Base-by-base conservation (phyloP, 2,329 filamentous ascomycete genomes). In the Orbilia ellipsospora region DNA sequence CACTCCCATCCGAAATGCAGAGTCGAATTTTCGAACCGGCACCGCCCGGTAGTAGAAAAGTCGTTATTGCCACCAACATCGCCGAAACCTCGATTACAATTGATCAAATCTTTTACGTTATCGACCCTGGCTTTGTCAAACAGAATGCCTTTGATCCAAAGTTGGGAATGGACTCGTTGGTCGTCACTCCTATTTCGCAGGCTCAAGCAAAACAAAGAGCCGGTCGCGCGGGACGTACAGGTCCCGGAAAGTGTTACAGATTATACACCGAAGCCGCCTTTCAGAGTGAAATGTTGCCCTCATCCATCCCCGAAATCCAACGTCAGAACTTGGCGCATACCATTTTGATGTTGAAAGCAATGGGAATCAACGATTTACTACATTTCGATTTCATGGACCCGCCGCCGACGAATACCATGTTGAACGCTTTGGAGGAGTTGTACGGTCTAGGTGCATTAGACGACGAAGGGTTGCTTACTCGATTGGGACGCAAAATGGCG, bases 321-420 rank as follows among this genome's bases (percentile, higher is more conserved):
- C 88, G 95, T 0, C 93, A 97, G 82, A 99, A 99, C 80, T 81
- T 99, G 63, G 92, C 93, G 0, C 90, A 92, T 79, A 97, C 94
- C 0, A 98, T 99, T 82, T 87, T 99, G 55, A 97, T 97, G 92
- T 87, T 99, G 60, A 99, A 99, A 82, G 95, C 95, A 0, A 98
- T 99, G 93, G 95, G 96, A 2, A 98, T 99, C 82, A 98, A 99
- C 81, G 95, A 99, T 81, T 85, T 99, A 0, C 86, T 99, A 12
- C 93, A 96, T 81, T 99, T 99, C 80, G 94, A 98, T 83, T 99
- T 99, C 80, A 98, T 99, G 94, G 95, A 99, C 80, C 94, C 95
- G 0, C 95, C 95, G 0, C 95, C 95, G 0, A 95, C 95, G 31
- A 97, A 98, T 80, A 98, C 95, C 12, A 97, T 98, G 93, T 87